phyloP scores from a whole-genome alignment of 2,329 filamentous ascomycete species.

The Madurella mycetomatis region DNA sequence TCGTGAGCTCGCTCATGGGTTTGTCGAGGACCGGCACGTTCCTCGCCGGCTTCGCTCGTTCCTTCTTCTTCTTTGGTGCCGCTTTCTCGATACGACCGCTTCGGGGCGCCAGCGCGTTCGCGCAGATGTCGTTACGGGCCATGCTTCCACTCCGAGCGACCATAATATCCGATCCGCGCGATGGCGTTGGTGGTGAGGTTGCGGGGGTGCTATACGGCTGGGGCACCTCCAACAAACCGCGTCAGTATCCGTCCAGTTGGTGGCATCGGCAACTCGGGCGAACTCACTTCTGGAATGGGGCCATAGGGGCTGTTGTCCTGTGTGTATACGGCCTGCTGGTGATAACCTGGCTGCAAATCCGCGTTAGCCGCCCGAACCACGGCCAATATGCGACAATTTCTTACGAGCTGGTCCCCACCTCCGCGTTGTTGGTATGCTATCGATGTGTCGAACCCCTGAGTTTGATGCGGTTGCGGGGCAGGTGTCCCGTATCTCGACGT shows the following conservation, averaged over 20 bases:
- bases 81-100: slow-evolving; percentile 32
- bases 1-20: slow-evolving; percentile 68
- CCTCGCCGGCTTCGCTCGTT: slow-evolving; percentile 39
- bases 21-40: slow-evolving; percentile 54
- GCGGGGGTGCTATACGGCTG: slow-evolving; percentile 48
- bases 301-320: slow-evolving; percentile 26
- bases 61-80: slow-evolving; percentile 36
- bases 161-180: slow-evolving; percentile 34
- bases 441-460: slow-evolving; percentile 27
- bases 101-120: slow-evolving; percentile 29
- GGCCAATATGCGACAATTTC: background rate
- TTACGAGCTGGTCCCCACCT: slow-evolving; percentile 19
- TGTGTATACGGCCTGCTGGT: slow-evolving; percentile 20
- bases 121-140: slow-evolving; percentile 24
- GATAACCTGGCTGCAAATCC: slow-evolving; percentile 18
- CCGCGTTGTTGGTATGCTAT: slow-evolving; percentile 30
- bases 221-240: slow-evolving; percentile 8
- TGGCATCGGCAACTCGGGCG: background rate
- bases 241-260: slow-evolving; percentile 2
- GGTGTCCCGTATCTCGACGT: slow-evolving; percentile 38
- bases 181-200: slow-evolving; percentile 47
- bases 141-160: slow-evolving; percentile 36
- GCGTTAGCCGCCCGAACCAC: slow-evolving; percentile 12
- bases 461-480: slow-evolving; percentile 29
- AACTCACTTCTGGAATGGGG: slow-evolving; percentile 26